These are phyloP conservation scores for Alternaria sp. DNA, from an alignment of 2,329 filamentous ascomycete genomes.

Conservation along the genomic window DNA sequence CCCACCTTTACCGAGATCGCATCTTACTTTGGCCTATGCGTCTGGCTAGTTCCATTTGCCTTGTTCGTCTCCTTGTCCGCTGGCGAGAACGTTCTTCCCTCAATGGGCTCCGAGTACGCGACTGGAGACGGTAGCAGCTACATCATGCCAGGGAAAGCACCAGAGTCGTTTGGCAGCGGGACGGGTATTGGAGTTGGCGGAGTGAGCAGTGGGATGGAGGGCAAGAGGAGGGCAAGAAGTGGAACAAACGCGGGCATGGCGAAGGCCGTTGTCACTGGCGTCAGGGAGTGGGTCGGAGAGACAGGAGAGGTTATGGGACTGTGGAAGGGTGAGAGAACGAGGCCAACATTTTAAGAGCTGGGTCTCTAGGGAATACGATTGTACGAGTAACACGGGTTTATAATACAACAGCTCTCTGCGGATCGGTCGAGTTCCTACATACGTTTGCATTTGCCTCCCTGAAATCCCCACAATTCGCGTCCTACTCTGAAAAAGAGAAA, in stretches of 20 bases:
- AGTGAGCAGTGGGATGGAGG: slow-evolving; percentile 30
- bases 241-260: slow-evolving; percentile 65
- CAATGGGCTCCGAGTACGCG: slow-evolving; percentile 81
- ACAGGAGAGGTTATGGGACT: slow-evolving; percentile 69
- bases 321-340: slow-evolving; percentile 66
- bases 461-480: background rate
- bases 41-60: slow-evolving; percentile 95
- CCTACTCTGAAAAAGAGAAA: background rate
- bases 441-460: background rate
- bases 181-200: slow-evolving; percentile 43
- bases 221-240: slow-evolving; percentile 55
- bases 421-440: background rate
- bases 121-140: slow-evolving; percentile 65
- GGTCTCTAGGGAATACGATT: slow-evolving; percentile 10
- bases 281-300: slow-evolving; percentile 69
- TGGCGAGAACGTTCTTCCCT: slow-evolving; percentile 92
- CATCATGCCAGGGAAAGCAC: slow-evolving; percentile 54
- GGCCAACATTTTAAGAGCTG: slow-evolving; percentile 48
- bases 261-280: slow-evolving; percentile 66
- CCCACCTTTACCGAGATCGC: slow-evolving; percentile 94
- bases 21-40: slow-evolving; percentile 93
- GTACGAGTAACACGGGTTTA: slow-evolving; percentile 19
- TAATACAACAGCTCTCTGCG: background rate
- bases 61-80: slow-evolving; percentile 94
- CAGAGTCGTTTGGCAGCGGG: slow-evolving; percentile 33